A percentile compares a stretch with the other conserved stretches of the same genome.
These are phyloP conservation scores for Macrocybe sp. DNA, from an alignment of 1,284 basidiomycete species.

Conservation along the genomic window DNA sequence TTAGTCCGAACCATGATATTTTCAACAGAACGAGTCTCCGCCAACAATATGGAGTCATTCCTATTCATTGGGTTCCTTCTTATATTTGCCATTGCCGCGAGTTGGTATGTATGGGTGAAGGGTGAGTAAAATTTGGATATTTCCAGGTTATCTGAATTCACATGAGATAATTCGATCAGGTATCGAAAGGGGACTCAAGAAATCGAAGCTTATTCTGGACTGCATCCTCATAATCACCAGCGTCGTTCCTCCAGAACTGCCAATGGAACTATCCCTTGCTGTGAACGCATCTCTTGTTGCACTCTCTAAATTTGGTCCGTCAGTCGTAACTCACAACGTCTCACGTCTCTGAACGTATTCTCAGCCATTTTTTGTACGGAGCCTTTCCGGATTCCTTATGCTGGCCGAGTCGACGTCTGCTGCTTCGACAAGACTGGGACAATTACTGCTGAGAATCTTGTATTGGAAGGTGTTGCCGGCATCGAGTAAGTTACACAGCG, in stretches of 20 bases:
- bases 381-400: constrained; percentile 92
- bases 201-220: constrained; percentile 89
- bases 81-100: constrained; percentile 93
- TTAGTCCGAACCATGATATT: constrained; percentile 97
- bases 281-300: constrained; percentile 94
- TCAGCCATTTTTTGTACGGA: constrained; percentile 96
- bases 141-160: neutral
- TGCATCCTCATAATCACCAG: constrained; percentile 94
- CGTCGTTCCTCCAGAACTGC: constrained; percentile 92
- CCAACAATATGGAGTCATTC: constrained; percentile 92
- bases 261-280: constrained; percentile 93
- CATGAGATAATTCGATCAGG: constrained; percentile 36
- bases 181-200: constrained; percentile 86
- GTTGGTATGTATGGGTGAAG: constrained; percentile 95
- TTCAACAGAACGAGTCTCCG: constrained; percentile 90
- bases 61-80: constrained; percentile 94
- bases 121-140: constrained; percentile 38
- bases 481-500: constrained; percentile 57
- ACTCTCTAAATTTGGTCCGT: constrained; percentile 81
- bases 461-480: constrained; percentile 88
- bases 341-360: constrained; percentile 1
- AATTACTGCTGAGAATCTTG: constrained; percentile 92
- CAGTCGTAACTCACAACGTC: neutral
- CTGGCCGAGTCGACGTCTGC: constrained; percentile 92
- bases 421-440: constrained; percentile 99